phyloP scores from a whole-genome alignment of 2,329 filamentous ascomycete species.

The Colletotrichum horii region DNA sequence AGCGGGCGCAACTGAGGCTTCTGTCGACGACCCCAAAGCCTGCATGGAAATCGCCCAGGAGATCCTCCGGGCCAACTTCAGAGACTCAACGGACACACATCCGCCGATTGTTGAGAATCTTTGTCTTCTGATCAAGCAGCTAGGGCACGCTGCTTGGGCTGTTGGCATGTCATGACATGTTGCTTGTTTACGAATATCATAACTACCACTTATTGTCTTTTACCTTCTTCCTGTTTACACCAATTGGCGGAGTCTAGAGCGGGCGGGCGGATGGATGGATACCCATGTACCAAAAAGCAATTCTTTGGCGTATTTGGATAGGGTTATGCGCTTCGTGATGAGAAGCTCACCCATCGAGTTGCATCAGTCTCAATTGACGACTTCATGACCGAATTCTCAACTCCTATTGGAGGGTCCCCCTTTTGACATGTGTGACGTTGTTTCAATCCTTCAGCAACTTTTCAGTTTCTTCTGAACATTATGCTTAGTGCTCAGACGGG shows the following conservation, averaged over 20 bases:
- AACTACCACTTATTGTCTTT: background rate
- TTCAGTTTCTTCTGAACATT: background rate
- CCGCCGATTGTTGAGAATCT: constrained; percentile 73
- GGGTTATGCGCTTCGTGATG: background rate
- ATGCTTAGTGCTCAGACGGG: background rate
- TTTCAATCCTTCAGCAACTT: background rate
- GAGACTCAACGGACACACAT: constrained; percentile 43
- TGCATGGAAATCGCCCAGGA: constrained; percentile 65
- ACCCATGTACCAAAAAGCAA: constrained; percentile 14
- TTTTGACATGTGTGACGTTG: background rate
- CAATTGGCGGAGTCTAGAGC: constrained; percentile 3
- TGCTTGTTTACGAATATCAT: background rate
- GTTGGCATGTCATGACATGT: constrained; percentile 32
- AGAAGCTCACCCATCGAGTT: background rate
- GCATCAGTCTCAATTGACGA: background rate
- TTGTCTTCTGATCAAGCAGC: constrained; percentile 65
- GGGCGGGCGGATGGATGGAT: background rate
- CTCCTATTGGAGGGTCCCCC: background rate
- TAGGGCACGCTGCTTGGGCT: constrained; percentile 56
- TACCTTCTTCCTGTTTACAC: background rate
- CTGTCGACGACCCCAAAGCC: constrained; percentile 59
- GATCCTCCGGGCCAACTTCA: constrained; percentile 60
- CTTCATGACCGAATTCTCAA: background rate
- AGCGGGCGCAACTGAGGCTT: constrained; percentile 37
- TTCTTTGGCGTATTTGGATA: background rate